These are phyloP conservation scores for Zopfochytrium polystomum DNA, from an alignment of 371 early-diverging fungal genomes.

Conservation along the genomic window DNA sequence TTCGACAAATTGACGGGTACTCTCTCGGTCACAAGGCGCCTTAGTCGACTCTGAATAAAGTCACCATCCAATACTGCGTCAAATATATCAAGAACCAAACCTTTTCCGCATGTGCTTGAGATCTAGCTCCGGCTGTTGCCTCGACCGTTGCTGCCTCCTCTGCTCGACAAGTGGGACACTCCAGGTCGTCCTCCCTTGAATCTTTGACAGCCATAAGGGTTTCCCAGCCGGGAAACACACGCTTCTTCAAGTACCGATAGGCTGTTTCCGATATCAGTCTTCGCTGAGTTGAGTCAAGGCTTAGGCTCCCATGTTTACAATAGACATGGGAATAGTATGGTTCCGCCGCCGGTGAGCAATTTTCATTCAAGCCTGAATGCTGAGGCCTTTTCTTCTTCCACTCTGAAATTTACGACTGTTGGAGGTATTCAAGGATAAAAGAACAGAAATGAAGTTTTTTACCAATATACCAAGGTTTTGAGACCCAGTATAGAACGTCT, in stretches of 20 bases:
- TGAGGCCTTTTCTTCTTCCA: too few relatives aligned
- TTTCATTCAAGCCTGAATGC: too few relatives aligned
- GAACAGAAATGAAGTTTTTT: too few relatives aligned
- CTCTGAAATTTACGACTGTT: too few relatives aligned
- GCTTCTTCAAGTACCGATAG: not conserved
- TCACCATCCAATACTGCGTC: not conserved
- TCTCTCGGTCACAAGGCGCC: not conserved
- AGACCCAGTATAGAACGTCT: too few relatives aligned
- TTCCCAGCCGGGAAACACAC: not conserved
- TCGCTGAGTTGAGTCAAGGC: not conserved
- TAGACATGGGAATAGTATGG: too few relatives aligned
- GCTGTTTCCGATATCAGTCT: not conserved
- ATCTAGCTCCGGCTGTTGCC: not conserved
- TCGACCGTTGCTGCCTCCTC: not conserved
- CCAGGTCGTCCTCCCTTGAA: not conserved
- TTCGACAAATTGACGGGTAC: not conserved
- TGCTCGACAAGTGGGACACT: not conserved
- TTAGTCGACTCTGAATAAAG: conserved; percentile 1
- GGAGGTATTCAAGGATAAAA: too few relatives aligned
- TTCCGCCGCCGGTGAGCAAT: too few relatives aligned
- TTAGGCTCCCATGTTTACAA: conserved; percentile 5
- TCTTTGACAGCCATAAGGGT: not conserved
- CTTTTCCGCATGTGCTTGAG: conserved; percentile 7
- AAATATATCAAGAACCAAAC: not conserved
- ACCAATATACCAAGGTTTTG: too few relatives aligned